phyloP scores from a whole-genome alignment of 768 basidiomycete genomes.

The Lactarius deliciosus region DNA sequence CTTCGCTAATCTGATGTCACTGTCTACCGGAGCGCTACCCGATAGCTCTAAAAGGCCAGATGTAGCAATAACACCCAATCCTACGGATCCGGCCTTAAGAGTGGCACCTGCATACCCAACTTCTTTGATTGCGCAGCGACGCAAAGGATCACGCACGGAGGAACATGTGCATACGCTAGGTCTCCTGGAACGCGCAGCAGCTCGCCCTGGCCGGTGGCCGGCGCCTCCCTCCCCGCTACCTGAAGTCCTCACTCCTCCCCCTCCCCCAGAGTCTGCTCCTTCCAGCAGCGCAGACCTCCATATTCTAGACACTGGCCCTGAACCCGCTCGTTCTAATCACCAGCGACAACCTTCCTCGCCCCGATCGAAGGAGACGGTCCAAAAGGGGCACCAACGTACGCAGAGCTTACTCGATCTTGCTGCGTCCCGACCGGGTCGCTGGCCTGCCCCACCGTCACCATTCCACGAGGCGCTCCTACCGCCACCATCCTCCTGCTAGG shows the following conservation, averaged over 20 bases:
- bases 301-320: not conserved
- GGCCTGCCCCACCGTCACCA: constrained; percentile 26
- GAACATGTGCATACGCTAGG: constrained; percentile 58
- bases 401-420: constrained; percentile 23
- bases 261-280: constrained; percentile 13
- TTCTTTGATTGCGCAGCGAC: constrained; percentile 27
- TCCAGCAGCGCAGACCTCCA: constrained; percentile 1
- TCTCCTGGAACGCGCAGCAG: constrained; percentile 53
- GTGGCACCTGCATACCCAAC: not conserved
- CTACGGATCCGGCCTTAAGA: not conserved
- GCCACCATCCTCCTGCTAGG: constrained; percentile 5
- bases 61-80: not conserved
- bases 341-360: constrained; percentile 11
- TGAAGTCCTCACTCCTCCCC: constrained; percentile 18
- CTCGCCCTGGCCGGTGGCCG: constrained; percentile 21
- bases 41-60: not conserved
- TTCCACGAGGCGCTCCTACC: constrained; percentile 16
- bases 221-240: constrained; percentile 26
- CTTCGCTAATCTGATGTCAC: constrained; percentile 49
- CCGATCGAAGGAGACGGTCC: not conserved
- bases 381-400: constrained; percentile 21
- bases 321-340: not conserved
- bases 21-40: constrained; percentile 30
- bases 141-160: constrained; percentile 41
- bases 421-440: constrained; percentile 21